A percentile compares a stretch with the other conserved stretches of the same genome.
phyloP scores from a whole-genome alignment of 2,329 filamentous ascomycete species.

The Arthrobotrys megalospora region DNA sequence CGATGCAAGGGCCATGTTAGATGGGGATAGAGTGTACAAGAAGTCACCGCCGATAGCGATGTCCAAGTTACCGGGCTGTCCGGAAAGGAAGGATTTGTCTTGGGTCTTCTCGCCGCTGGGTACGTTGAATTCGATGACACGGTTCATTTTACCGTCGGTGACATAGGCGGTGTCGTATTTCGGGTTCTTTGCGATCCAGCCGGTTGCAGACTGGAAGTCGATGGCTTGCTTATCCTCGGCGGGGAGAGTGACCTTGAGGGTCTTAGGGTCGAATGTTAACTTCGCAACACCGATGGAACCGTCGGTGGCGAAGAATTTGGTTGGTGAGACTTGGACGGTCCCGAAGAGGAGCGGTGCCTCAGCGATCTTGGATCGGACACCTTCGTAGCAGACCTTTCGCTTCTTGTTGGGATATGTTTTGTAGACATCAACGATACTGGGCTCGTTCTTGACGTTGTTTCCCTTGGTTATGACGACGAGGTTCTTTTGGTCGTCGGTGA shows the following conservation, averaged over 20 bases:
- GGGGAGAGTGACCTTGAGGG: conserved; percentile 64
- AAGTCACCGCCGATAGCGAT: conserved; percentile 72
- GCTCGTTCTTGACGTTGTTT: conserved; percentile 71
- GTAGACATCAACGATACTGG: conserved; percentile 69
- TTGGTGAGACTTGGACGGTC: conserved; percentile 69
- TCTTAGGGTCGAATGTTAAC: conserved; percentile 68
- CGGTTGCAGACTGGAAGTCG: conserved; percentile 72
- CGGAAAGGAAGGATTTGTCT: conserved; percentile 65
- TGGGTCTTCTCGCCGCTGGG: conserved; percentile 68
- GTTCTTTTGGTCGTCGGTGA: conserved; percentile 72
- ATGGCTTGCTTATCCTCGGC: conserved; percentile 69
- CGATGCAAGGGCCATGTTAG: conserved; percentile 19
- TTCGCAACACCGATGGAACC: conserved; percentile 74
- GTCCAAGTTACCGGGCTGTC: conserved; percentile 74
- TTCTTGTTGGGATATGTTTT: conserved; percentile 17
- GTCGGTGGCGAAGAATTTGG: conserved; percentile 73
- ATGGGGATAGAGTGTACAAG: conserved; percentile 72
- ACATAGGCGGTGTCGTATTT: conserved; percentile 73
- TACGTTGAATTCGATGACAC: conserved; percentile 74
- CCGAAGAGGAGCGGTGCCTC: conserved; percentile 76
- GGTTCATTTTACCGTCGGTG: conserved; percentile 72
- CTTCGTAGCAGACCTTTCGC: conserved; percentile 32
- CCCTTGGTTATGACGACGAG: conserved; percentile 76
- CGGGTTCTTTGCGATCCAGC: conserved; percentile 73
- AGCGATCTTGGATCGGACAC: conserved; percentile 62